Conservation (phyloP, 106 monocot species). For the Dioscorea zingiberensis region DNA sequence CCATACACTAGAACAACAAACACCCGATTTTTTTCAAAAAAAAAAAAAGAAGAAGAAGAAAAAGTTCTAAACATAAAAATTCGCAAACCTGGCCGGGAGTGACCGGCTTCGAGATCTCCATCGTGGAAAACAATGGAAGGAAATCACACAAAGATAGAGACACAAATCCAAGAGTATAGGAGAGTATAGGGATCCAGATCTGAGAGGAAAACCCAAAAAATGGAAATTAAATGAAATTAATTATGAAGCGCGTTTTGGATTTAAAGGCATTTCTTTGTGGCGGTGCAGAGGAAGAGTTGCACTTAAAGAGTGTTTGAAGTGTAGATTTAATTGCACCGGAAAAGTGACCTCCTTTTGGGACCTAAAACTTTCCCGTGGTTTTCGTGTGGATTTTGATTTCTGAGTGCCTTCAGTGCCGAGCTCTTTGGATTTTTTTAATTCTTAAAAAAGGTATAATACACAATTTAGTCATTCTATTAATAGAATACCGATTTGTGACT, state of each 20-base stretch:
- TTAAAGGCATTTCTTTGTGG: no score
- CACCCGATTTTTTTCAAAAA: background rate
- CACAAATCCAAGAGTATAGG: background rate
- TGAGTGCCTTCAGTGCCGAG: no score
- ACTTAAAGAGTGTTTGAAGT: no score
- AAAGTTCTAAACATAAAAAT: background rate
- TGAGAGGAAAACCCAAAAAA: background rate
- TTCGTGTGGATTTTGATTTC: no score
- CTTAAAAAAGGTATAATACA: no score
- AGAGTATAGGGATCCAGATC: background rate
- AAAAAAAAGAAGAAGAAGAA: background rate
- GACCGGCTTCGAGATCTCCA: slow-evolving; percentile 47
- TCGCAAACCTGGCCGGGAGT: slow-evolving; percentile 69
- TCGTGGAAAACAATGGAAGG: background rate
- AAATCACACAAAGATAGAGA: background rate
- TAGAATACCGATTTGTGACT: no score
- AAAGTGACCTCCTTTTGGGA: no score
- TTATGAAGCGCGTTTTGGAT: background rate
- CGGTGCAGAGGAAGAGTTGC: no score
- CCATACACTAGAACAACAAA: background rate
- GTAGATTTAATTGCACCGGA: no score
- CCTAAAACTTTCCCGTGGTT: no score
- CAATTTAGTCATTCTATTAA: no score
- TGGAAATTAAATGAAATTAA: background rate
- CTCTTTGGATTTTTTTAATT: no score